Evolutionary conservation across 2,329 filamentous ascomycete species (phyloP).

Genomic region (Aspergillus latus): DNA sequence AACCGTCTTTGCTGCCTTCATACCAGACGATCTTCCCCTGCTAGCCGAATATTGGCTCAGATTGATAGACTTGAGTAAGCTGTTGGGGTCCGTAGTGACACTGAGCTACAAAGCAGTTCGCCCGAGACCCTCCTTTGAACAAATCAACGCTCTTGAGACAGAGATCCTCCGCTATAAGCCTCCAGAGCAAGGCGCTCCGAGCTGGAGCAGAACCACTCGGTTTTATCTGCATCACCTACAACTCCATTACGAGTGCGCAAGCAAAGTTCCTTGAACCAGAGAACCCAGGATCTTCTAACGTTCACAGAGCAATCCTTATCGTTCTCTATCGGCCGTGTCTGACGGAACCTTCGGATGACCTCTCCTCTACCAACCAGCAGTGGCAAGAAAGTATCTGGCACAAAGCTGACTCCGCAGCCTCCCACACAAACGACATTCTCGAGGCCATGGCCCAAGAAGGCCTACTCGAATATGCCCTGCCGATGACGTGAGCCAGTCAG

Average conservation of each 20-base stretch:
- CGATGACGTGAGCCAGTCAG: conserved; percentile 29
- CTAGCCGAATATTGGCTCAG: conserved; percentile 29
- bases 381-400: conserved; percentile 26
- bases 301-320: conserved; percentile 26
- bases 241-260: conserved; percentile 30
- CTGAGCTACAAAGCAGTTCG: conserved; percentile 26
- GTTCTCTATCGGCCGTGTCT: conserved; percentile 32
- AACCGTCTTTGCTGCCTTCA: conserved; percentile 13
- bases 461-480: conserved; percentile 24
- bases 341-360: conserved; percentile 21
- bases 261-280: not conserved
- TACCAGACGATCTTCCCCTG: conserved; percentile 24
- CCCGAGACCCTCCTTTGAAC: conserved; percentile 17
- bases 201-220: conserved; percentile 13
- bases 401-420: conserved; percentile 28
- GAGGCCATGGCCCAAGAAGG: conserved; percentile 28
- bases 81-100: conserved; percentile 27
- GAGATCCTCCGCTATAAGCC: conserved; percentile 20
- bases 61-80: conserved; percentile 27
- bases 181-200: conserved; percentile 19
- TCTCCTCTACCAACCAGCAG: conserved; percentile 13
- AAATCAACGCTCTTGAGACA: conserved; percentile 26
- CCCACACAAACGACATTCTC: conserved; percentile 28
- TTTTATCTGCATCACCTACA: conserved; percentile 30
- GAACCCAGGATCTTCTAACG: conserved; percentile 1